A percentile compares a stretch with the other conserved stretches of the same genome.
These are phyloP conservation scores for Colletotrichum sp. DNA, from an alignment of 2,329 filamentous ascomycete species.

Conservation along the genomic window DNA sequence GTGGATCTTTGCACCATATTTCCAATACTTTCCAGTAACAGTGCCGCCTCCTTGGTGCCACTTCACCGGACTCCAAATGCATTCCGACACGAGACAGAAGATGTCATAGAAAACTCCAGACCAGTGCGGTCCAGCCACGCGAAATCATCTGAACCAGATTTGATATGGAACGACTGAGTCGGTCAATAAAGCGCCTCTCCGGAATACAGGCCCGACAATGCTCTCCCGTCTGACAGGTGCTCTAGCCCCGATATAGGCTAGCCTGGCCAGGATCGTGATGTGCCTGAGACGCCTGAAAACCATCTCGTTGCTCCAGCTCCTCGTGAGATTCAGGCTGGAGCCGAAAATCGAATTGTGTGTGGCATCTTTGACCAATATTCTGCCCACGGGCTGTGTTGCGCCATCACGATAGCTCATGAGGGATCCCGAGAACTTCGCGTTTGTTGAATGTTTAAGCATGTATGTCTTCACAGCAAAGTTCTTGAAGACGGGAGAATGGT, in stretches of 20 bases:
- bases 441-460: not conserved
- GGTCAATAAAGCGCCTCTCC: not conserved
- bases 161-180: not conserved
- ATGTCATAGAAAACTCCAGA: not conserved
- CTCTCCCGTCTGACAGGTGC: not conserved
- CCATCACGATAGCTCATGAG: not conserved
- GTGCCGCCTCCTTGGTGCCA: not conserved
- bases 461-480: not conserved
- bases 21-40: not conserved
- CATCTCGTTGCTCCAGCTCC: not conserved
- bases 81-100: not conserved
- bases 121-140: not conserved
- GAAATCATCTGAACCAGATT: not conserved
- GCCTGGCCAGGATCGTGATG: not conserved
- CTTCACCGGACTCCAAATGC: not conserved
- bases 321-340: not conserved
- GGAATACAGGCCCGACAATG: constrained; percentile 9
- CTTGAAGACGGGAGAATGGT: not conserved
- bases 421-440: not conserved
- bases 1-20: not conserved
- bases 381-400: not conserved
- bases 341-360: not conserved
- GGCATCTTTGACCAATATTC: not conserved
- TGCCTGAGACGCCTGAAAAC: not conserved
- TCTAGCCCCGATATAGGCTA: not conserved